phyloP scores from a whole-genome alignment of 805 yeast species.

The Hanseniaspora lindneri region DNA sequence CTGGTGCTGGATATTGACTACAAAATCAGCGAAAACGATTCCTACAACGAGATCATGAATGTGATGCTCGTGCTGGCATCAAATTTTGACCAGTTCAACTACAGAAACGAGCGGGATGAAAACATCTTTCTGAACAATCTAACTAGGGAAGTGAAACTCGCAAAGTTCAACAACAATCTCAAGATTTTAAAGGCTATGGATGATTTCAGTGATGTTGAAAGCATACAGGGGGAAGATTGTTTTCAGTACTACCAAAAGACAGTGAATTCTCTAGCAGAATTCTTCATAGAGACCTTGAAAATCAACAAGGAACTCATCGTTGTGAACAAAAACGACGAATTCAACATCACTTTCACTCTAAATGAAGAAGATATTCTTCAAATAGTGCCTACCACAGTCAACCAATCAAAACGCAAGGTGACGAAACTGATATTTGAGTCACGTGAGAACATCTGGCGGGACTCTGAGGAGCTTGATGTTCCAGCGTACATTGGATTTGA shows the following conservation, averaged over 20 bases:
- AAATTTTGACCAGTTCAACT: slow-evolving; percentile 29
- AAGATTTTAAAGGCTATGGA: slow-evolving; percentile 27
- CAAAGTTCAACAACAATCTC: slow-evolving; percentile 27
- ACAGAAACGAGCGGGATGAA: slow-evolving; percentile 20
- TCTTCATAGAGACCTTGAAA: background rate
- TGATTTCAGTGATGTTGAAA: slow-evolving; percentile 9
- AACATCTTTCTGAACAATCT: slow-evolving; percentile 25
- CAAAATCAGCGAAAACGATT: background rate
- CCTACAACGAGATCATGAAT: slow-evolving; percentile 24
- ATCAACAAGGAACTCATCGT: background rate
- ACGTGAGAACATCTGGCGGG: background rate
- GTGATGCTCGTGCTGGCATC: slow-evolving; percentile 30
- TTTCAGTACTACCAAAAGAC: slow-evolving; percentile 9
- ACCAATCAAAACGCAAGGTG: background rate
- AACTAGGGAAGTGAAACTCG: slow-evolving; percentile 23
- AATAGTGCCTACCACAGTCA: background rate
- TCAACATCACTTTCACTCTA: slow-evolving; percentile 1
- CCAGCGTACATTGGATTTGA: background rate
- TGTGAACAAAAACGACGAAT: slow-evolving; percentile 4
- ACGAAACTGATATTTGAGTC: background rate
- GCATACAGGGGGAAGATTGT: background rate
- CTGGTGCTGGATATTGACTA: slow-evolving; percentile 31
- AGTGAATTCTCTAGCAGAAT: background rate
- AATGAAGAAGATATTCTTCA: background rate
- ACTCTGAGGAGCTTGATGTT: background rate